Evolutionary conservation across 495 filamentous ascomycete species (phyloP).

Genomic region (Aspergillus sparsus): DNA sequence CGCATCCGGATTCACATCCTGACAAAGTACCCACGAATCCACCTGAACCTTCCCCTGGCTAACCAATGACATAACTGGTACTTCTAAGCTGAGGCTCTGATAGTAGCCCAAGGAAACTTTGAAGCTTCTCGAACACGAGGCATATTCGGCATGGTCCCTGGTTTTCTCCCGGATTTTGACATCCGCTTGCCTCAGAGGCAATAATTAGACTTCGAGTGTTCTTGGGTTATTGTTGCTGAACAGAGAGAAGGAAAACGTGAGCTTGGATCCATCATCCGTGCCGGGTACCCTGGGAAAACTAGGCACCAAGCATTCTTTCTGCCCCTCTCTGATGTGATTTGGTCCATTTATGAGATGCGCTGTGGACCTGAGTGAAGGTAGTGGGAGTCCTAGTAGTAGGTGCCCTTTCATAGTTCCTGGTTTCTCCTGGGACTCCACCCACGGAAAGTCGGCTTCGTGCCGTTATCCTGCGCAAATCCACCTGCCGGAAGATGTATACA

Average conservation of each 20-base stretch:
- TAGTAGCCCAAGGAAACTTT: too few species aligned
- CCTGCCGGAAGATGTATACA: not conserved
- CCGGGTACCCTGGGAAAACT: too few species aligned
- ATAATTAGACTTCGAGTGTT: too few species aligned
- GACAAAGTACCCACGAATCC: not conserved
- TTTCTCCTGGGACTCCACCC: constrained; percentile 5
- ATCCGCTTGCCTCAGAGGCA: too few species aligned
- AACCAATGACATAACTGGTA: not conserved
- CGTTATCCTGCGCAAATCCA: not conserved
- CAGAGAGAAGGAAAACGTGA: too few species aligned
- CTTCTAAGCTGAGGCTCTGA: too few species aligned
- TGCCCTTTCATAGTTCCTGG: constrained; percentile 1
- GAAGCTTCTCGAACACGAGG: too few species aligned
- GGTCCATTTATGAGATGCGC: not conserved
- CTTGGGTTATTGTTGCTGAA: too few species aligned
- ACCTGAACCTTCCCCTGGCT: not conserved
- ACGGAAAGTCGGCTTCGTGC: constrained; percentile 12
- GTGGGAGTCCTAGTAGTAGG: not conserved
- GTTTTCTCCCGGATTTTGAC: too few species aligned
- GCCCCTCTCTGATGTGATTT: not conserved
- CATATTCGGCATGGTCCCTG: too few species aligned
- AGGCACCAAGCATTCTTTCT: not conserved
- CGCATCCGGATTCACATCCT: not conserved
- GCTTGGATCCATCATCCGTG: too few species aligned
- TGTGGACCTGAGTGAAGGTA: constrained; percentile 3